Evolutionary conservation across 257 asterid species (phyloP), one percentile per base, ranked within the genome.

Genomic region (Gardenia jasminoides): DNA sequence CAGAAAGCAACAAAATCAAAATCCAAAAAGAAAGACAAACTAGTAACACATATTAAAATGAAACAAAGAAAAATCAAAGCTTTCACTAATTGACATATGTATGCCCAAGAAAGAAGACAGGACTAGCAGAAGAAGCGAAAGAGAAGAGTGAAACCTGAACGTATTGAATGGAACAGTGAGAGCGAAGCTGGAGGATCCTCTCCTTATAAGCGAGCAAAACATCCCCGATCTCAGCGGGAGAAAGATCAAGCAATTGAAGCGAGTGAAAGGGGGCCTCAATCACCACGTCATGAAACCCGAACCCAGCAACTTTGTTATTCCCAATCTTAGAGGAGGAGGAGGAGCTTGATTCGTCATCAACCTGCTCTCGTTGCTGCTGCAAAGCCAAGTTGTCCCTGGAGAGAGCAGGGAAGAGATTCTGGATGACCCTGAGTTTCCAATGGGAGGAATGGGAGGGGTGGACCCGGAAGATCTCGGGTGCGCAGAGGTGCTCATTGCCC

Each of bases 271-370:
- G 97, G 28, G 94, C 86, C 82, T 95, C 99, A 61, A 95, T 95
- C 80, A 95, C 97, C 72, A 95, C 99, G 69, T 95, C 99, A 80
- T 93, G 99, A 79, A 92, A 95, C 72, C 99, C 98, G 82, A 91
- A 89, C 28, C 99, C 99, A 76, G 85, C 43, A 3, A 89, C 81
- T 67, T 84, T 58, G 7, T 39, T 52, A 39, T 59, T 48, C 8
- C 70, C 78, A 24, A 36, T 36, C 41, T 36, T 36, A 36, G 41
- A 36, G 41, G 41, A 3, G 41, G 41, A 36, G 41, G 19, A 8
- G 31, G 24, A 6, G n/a, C 7, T 36, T 70, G 80, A 81, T 33
- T 84, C 93, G 20, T 86, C 90, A 68, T 59, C 76, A 47, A 72
- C 59, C 2, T 76, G 30, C 20, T 64, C 30, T 0, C 7, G 30